These are phyloP conservation scores for Solanum sitiens DNA, from an alignment of 257 asterid species.

Conservation along the genomic window DNA sequence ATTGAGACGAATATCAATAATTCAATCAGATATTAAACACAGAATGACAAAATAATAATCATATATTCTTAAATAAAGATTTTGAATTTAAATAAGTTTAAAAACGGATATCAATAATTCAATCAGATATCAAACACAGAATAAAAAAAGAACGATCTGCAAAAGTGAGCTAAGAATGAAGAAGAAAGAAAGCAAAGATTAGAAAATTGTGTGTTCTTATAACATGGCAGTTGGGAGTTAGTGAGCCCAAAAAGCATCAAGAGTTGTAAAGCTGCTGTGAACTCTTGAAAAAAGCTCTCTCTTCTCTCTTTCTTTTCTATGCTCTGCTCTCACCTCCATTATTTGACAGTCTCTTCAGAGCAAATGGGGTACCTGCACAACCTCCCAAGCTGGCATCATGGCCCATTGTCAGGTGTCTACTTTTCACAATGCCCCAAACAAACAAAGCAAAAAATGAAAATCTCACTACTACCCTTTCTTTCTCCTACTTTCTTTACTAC, in stretches of 20 bases:
- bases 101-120: accelerated
- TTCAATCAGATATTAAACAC: too few species aligned
- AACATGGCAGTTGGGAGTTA: not conserved
- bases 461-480: not conserved
- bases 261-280: constrained; percentile 4
- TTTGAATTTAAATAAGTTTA: too few species aligned
- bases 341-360: constrained; percentile 2
- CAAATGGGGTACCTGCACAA: constrained; percentile 2
- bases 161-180: not conserved
- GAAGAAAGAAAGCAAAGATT: not conserved
- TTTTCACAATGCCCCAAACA: not conserved
- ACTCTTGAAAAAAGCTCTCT: not conserved
- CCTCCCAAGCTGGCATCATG: constrained; percentile 33
- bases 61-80: too few species aligned
- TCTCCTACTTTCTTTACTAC: not conserved
- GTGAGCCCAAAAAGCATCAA: not conserved
- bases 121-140: not conserved
- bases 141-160: not conserved
- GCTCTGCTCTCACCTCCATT: constrained; percentile 4
- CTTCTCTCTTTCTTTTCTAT: not conserved
- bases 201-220: not conserved
- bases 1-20: accelerated
- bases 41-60: too few species aligned
- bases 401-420: constrained; percentile 39
- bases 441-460: not conserved